These are phyloP conservation scores for Pisolithus tinctorius DNA, from an alignment of 768 basidiomycete species.

Conservation along the genomic window DNA sequence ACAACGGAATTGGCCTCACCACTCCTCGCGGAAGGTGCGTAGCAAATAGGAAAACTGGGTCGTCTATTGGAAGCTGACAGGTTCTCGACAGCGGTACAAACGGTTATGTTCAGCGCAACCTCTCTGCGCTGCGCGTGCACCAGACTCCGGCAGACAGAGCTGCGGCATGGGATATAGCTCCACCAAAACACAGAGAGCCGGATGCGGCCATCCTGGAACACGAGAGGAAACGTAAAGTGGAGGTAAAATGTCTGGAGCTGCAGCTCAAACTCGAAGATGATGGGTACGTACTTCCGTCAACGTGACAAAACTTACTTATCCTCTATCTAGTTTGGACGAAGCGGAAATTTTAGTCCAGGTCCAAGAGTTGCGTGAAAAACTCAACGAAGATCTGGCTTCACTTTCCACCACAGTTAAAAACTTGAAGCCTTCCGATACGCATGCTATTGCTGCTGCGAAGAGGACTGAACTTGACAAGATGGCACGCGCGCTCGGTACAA, in stretches of 20 bases:
- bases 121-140: constrained; percentile 72
- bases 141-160: constrained; percentile 57
- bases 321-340: constrained; percentile 53
- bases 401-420: constrained; percentile 41
- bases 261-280: constrained; percentile 88
- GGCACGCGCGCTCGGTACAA: constrained; percentile 84
- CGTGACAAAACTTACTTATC: not conserved
- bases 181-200: constrained; percentile 60
- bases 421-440: constrained; percentile 69
- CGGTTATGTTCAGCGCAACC: constrained; percentile 81
- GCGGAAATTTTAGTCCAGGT: constrained; percentile 77
- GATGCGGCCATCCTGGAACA: too few relatives aligned
- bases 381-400: constrained; percentile 54
- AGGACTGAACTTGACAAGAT: constrained; percentile 78
- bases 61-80: constrained; percentile 2
- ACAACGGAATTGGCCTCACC: constrained; percentile 57
- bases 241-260: constrained; percentile 86
- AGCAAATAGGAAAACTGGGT: not conserved
- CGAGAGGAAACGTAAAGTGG: constrained; percentile 20
- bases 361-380: constrained; percentile 59
- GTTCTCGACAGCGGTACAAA: constrained; percentile 39
- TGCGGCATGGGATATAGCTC: constrained; percentile 61
- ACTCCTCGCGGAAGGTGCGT: constrained; percentile 58
- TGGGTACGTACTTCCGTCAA: constrained; percentile 44
- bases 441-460: constrained; percentile 90